These are phyloP conservation scores for Yarrowia osloensis DNA, from an alignment of 805 yeast genomes.

Conservation along the genomic window DNA sequence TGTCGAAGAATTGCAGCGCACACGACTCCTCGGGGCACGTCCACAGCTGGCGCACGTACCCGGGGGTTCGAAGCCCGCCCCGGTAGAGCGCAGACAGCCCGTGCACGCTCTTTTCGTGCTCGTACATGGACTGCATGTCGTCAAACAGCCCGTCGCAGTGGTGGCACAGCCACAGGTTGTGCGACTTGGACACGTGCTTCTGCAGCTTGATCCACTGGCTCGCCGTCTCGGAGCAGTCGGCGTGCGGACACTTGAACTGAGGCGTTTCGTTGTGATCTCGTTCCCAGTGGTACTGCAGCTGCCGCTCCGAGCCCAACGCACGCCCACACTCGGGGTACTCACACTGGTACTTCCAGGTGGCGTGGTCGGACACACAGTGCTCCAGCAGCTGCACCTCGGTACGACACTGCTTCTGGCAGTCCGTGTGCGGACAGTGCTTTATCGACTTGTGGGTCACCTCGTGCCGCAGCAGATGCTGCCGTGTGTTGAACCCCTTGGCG, in stretches of 20 bases:
- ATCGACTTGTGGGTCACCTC: constrained; percentile 72
- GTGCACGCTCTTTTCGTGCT: constrained; percentile 1
- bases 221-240: constrained; percentile 66
- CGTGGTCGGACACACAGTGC: not conserved
- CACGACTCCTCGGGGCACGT: constrained; percentile 16
- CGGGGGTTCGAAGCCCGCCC: not conserved
- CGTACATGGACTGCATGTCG: constrained; percentile 4
- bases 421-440: not conserved
- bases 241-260: constrained; percentile 51
- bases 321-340: not conserved
- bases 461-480: constrained; percentile 82
- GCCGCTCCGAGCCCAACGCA: not conserved
- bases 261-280: constrained; percentile 44
- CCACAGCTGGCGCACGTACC: not conserved
- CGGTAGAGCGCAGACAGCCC: not conserved
- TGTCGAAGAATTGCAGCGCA: not conserved
- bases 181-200: constrained; percentile 68
- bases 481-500: constrained; percentile 76
- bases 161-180: constrained; percentile 42
- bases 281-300: constrained; percentile 14
- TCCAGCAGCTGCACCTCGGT: constrained; percentile 18
- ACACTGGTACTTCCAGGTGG: constrained; percentile 1
- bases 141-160: not conserved
- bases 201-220: constrained; percentile 74
- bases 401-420: not conserved